Evolutionary conservation across 768 basidiomycete species (phyloP), one percentile per base, ranked within the genome.

Genomic region (Naganishia onofrii): DNA sequence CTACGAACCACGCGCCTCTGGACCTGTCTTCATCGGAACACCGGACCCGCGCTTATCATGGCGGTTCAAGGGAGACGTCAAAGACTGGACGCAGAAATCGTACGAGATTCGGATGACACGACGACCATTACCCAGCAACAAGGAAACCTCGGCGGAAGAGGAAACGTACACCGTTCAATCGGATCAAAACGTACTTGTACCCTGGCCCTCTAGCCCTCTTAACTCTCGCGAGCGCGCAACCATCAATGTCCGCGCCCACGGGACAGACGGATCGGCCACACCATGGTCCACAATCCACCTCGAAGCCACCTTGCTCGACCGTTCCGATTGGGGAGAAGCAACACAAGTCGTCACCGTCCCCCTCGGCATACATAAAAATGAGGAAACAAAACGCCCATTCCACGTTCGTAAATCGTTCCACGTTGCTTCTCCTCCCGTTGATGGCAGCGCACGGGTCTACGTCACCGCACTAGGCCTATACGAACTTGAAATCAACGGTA

Each of bases 401-500:
- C 55, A 70, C 12, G 23, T 78, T 10, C 28, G 65, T 0, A 72
- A 71, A 54, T 46, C 34, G 0, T 79, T 79, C 66, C 64, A n/a
- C 12, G 1, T 76, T 57, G 46, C 53, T 46, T 17, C 19, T 19
- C 12, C 31, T 1, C 15, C 17, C 1, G n/a, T 51, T 6, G 34
- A 38, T 19, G 23, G 17, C 26, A 19, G 19, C 0, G 72, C 72
- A n/a, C 44, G 78, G n/a, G 68, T 80, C 0, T 77, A 78, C 67
- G 73, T 74, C 10, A 80, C 79, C 3, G 77, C 79, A 4, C 67
- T 60, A 26, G 79, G 79, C 0, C 13, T 76, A 3, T 80, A 80
- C 69, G 74, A 76, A 31, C 70, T 73, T 0, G 52, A 70, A 17
- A 68, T 78, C 66, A 80, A 80, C 67, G 79, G 76, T 23, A n/a